Evolutionary conservation across 345 rosid genomes (phyloP).

Genomic region (Dipteronia sinensis): DNA sequence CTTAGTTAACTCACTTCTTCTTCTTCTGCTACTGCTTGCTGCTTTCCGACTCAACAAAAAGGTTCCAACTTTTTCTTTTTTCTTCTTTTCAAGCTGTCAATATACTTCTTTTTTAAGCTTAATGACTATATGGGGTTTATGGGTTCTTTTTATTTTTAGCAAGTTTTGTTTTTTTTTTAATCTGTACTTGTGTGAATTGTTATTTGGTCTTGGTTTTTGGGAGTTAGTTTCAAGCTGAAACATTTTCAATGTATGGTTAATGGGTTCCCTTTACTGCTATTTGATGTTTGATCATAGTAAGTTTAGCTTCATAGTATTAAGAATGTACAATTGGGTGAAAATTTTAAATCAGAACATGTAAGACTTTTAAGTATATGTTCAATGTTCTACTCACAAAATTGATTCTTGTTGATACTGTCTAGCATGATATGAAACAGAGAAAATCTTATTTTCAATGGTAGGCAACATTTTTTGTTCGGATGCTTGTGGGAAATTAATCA

Average conservation of each 20-base stretch:
- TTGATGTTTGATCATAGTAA: not conserved
- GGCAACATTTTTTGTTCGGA: not conserved
- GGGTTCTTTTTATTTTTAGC: not conserved
- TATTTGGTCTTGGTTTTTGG: not conserved
- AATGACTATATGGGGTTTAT: not conserved
- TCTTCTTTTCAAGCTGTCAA: not conserved
- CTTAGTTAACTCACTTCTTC: not conserved
- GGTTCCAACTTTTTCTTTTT: slow-evolving; percentile 4
- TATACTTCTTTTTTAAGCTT: not conserved
- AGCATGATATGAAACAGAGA: not conserved
- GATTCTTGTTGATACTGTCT: not conserved
- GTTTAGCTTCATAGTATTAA: slow-evolving; percentile 17
- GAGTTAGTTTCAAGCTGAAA: slow-evolving; percentile 1
- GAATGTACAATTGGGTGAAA: not conserved
- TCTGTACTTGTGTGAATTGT: not conserved
- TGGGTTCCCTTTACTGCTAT: not conserved
- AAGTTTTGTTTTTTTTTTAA: not conserved
- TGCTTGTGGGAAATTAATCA: not conserved
- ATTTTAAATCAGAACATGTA: not conserved
- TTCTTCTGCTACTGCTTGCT: not conserved
- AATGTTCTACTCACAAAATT: not conserved
- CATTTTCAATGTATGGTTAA: not conserved
- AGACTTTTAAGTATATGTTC: not conserved
- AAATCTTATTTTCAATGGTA: not conserved
- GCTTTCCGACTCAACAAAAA: not conserved